Conservation (phyloP, 2,329 filamentous ascomycete genomes). For the Emericellopsis cladophorae region DNA sequence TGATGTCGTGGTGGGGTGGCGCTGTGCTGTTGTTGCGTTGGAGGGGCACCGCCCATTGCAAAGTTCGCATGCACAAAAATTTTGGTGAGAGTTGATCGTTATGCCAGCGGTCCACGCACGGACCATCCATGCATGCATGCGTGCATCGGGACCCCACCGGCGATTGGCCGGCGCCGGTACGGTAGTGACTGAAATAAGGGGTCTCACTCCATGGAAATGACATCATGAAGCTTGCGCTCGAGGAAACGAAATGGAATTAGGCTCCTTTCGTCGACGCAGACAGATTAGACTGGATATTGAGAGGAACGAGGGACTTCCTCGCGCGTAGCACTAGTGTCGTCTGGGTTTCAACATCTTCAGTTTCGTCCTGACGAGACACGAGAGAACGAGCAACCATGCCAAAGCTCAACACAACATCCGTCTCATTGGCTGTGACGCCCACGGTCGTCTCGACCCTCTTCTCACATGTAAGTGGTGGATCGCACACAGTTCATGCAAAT, state of each 20-base stretch:
- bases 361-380: background rate
- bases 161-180: background rate
- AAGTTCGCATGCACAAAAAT: too few relatives aligned
- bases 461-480: slow-evolving; percentile 53
- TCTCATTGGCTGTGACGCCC: slow-evolving; percentile 75
- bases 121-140: background rate
- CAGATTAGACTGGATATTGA: background rate
- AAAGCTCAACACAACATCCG: slow-evolving; percentile 33
- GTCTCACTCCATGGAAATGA: background rate
- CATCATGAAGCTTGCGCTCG: slow-evolving; percentile 1
- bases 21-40: slow-evolving; percentile 2
- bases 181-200: background rate
- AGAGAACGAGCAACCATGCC: background rate
- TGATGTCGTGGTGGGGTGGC: slow-evolving; percentile 3
- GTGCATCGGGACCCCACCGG: background rate
- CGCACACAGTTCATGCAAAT: too few relatives aligned
- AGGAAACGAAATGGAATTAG: background rate
- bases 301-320: too few relatives aligned
- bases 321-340: too few relatives aligned
- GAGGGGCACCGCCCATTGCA: background rate
- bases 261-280: background rate
- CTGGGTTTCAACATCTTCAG: background rate
- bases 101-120: background rate
- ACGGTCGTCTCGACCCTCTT: slow-evolving; percentile 79
- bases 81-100: too few relatives aligned